phyloP scores from a whole-genome alignment of 2,329 filamentous ascomycete species.

The Penicillium sp. region DNA sequence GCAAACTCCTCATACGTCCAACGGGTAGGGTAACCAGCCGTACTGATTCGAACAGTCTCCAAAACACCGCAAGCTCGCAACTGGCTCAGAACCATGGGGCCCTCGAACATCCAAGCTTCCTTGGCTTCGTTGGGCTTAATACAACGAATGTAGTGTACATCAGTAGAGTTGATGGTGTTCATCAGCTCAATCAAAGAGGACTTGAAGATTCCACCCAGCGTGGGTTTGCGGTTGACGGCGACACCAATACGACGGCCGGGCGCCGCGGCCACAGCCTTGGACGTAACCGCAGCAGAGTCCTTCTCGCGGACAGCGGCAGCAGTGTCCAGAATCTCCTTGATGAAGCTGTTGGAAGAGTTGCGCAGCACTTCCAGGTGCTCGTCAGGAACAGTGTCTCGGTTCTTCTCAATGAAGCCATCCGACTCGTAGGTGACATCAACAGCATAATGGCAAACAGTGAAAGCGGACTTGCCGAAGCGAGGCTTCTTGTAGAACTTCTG shows the following conservation, averaged over 20 bases:
- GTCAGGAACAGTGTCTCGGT: slow-evolving; percentile 96
- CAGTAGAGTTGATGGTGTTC: slow-evolving; percentile 95
- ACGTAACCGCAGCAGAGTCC: slow-evolving; percentile 70
- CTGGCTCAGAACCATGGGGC: slow-evolving; percentile 97
- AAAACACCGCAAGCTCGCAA: slow-evolving; percentile 97
- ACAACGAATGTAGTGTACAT: slow-evolving; percentile 98
- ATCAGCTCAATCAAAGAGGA: slow-evolving; percentile 97
- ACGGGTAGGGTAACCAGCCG: slow-evolving; percentile 92
- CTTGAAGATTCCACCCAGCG: slow-evolving; percentile 97
- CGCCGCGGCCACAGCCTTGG: slow-evolving; percentile 72
- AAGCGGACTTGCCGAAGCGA: slow-evolving; percentile 93
- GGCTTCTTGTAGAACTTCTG: slow-evolving; percentile 99
- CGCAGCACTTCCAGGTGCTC: slow-evolving; percentile 95
- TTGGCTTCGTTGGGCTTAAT: slow-evolving; percentile 99
- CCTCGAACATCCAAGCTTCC: slow-evolving; percentile 96
- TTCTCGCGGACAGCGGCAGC: slow-evolving; percentile 89
- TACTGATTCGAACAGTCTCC: slow-evolving; percentile 96
- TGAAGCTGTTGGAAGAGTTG: slow-evolving; percentile 82
- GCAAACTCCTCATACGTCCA: slow-evolving; percentile 99
- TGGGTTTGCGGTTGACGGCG: slow-evolving; percentile 93
- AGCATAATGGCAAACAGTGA: slow-evolving; percentile 98
- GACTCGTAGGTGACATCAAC: slow-evolving; percentile 98
- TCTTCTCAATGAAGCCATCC: slow-evolving; percentile 99
- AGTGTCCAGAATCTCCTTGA: slow-evolving; percentile 82
- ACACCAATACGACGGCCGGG: slow-evolving; percentile 85